A percentile compares a stretch with the other conserved stretches of the same genome.
Evolutionary conservation across 371 early-diverging fungal genomes (phyloP).

Genomic region (Mortierella polycephala): DNA sequence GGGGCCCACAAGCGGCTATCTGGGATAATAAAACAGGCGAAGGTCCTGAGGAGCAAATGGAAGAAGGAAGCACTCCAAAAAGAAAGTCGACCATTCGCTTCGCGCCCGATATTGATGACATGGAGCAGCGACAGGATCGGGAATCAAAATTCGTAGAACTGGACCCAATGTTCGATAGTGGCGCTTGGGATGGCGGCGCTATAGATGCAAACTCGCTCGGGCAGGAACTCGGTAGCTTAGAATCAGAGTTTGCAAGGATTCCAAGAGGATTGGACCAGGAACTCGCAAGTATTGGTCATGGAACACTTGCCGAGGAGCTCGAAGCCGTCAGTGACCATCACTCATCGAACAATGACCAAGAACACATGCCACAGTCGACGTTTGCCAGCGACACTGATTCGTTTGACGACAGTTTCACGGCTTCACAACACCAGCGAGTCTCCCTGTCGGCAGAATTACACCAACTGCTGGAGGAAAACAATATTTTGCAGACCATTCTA

Average conservation of each 20-base stretch:
- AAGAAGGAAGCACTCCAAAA: neutral
- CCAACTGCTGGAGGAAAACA: conserved; percentile 40
- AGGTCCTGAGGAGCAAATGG: conserved; percentile 16
- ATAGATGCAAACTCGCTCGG: conserved; percentile 17
- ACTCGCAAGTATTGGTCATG: conserved; percentile 6
- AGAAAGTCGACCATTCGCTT: neutral
- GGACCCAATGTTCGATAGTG: conserved; percentile 26
- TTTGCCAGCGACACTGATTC: conserved; percentile 1
- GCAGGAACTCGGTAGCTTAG: conserved; percentile 15
- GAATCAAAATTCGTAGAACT: conserved; percentile 9
- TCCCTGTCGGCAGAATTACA: conserved; percentile 44
- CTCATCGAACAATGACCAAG: neutral
- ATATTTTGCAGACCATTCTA: conserved; percentile 36
- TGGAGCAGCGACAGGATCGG: neutral
- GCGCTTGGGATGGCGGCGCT: neutral
- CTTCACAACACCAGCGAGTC: conserved; percentile 17
- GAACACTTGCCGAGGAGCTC: conserved; percentile 21
- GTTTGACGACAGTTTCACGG: neutral
- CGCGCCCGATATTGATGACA: neutral
- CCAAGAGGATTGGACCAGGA: conserved; percentile 9
- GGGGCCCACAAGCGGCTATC: conserved; percentile 34
- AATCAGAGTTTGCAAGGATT: neutral
- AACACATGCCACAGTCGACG: neutral
- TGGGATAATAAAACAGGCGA: conserved; percentile 48
- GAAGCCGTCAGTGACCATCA: conserved; percentile 1